A percentile compares a stretch with the other conserved stretches of the same genome.
phyloP scores from a whole-genome alignment of 2,329 filamentous ascomycete genomes.

The Coniosporium tulheliwenetii region DNA sequence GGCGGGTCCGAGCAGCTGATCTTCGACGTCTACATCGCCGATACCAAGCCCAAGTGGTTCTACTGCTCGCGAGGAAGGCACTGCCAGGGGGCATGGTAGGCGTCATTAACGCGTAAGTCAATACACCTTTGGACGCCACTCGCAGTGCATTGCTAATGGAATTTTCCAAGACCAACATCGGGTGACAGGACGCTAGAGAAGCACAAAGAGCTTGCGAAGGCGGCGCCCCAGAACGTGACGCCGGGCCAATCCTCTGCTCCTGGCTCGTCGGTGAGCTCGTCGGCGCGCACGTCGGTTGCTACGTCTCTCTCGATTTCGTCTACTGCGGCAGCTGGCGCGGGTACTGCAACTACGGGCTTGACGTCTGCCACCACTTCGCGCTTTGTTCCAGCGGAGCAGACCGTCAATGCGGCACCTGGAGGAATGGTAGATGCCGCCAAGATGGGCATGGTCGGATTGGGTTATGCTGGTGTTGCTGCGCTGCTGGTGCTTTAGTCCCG shows the following conservation, averaged over 20 bases:
- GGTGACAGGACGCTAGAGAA: not conserved
- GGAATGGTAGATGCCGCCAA: no score
- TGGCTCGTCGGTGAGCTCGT: no score
- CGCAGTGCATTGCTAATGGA: not conserved
- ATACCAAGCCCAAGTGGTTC: constrained; percentile 3
- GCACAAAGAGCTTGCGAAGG: not conserved
- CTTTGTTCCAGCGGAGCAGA: not conserved
- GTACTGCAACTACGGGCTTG: no score
- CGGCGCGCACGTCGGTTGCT: no score
- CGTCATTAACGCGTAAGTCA: constrained; percentile 5
- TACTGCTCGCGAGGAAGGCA: constrained; percentile 3
- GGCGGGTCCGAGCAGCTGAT: not conserved
- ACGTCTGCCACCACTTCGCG: no score
- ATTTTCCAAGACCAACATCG: not conserved
- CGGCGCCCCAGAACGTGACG: not conserved
- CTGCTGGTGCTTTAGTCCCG: no score
- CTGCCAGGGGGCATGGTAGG: constrained; percentile 5
- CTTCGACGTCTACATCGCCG: constrained; percentile 2
- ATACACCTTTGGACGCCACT: no score
- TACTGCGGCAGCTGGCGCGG: no score
- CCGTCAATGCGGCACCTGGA: no score
- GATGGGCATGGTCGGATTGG: no score
- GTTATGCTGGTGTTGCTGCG: no score
- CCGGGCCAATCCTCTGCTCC: not conserved
- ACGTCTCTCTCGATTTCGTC: no score